Percentiles rank a stretch among this genome's conserved stretches.
Conservation (phyloP, 1,284 basidiomycete genomes). For the Puccinia polysora region DNA sequence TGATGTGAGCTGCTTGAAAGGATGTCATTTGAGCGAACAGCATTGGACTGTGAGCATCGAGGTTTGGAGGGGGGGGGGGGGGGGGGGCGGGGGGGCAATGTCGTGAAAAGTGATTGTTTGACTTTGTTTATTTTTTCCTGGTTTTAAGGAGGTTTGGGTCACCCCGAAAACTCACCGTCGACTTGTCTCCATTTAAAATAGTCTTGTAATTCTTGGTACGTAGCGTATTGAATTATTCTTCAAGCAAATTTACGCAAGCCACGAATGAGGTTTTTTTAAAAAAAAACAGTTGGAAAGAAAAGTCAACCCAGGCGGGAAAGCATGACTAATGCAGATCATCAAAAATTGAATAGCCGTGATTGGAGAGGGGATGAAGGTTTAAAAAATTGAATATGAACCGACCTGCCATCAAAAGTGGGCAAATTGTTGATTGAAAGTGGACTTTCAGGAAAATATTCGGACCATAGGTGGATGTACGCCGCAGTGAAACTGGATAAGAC, state of each 20-base stretch:
- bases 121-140: no score
- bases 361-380: not conserved
- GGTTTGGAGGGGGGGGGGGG: no score
- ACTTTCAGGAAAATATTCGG: slow-evolving; percentile 67
- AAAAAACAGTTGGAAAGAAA: not conserved
- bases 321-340: not conserved
- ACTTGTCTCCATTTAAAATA: slow-evolving; percentile 95
- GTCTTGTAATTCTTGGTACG: slow-evolving; percentile 68
- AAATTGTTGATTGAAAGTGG: slow-evolving; percentile 64
- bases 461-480: slow-evolving; percentile 83
- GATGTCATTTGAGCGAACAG: slow-evolving; percentile 8
- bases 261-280: not conserved
- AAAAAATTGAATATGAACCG: not conserved
- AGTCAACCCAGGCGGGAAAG: no score
- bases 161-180: slow-evolving; percentile 84
- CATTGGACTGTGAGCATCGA: not conserved
- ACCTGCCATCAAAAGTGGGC: slow-evolving; percentile 80
- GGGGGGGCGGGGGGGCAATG: not conserved
- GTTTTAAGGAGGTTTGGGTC: no score
- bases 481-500: slow-evolving; percentile 89
- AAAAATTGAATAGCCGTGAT: not conserved
- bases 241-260: not conserved
- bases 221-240: slow-evolving; percentile 77
- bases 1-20: slow-evolving; percentile 74
- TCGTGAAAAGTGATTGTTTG: not conserved